Conservation (phyloP, 1,139 yeast species). For the Candida sojae region DNA sequence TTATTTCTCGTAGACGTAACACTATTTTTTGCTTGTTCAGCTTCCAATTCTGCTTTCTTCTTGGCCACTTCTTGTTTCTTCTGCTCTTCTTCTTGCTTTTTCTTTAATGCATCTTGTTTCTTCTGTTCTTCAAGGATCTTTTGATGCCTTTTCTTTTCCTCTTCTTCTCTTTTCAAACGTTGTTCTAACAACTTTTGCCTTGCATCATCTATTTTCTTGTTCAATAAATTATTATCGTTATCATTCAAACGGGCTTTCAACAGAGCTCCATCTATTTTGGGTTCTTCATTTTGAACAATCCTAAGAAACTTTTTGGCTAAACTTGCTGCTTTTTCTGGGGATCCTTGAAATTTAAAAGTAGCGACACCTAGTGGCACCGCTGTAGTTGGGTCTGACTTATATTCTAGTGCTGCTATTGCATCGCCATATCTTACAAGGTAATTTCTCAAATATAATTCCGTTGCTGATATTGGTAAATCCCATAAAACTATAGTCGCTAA, state of each 20-base stretch:
- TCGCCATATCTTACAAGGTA: slow-evolving; percentile 64
- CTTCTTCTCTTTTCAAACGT: slow-evolving; percentile 23
- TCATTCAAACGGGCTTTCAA: slow-evolving; percentile 43
- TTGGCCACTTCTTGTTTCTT: slow-evolving; percentile 13
- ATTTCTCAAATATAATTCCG: slow-evolving; percentile 50
- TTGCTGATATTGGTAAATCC: slow-evolving; percentile 56
- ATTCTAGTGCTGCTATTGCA: slow-evolving; percentile 51
- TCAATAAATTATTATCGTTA: slow-evolving; percentile 30
- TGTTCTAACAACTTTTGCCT: slow-evolving; percentile 37
- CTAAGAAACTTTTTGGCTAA: slow-evolving; percentile 37
- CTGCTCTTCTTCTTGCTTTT: slow-evolving; percentile 18
- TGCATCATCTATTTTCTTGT: slow-evolving; percentile 31
- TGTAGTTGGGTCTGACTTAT: slow-evolving; percentile 69
- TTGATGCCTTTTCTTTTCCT: slow-evolving; percentile 24
- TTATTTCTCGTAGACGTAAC: slow-evolving; percentile 3
- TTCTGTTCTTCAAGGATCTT: slow-evolving; percentile 12
- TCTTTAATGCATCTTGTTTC: slow-evolving; percentile 17
- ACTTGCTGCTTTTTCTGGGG: slow-evolving; percentile 53
- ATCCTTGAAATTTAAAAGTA: slow-evolving; percentile 63
- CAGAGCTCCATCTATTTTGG: slow-evolving; percentile 43
- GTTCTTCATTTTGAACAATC: slow-evolving; percentile 26
- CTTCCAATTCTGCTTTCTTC: slow-evolving; percentile 9
- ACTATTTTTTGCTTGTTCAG: slow-evolving; percentile 7
- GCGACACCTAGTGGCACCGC: slow-evolving; percentile 84
- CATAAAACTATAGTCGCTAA: slow-evolving; percentile 69